phyloP scores from a whole-genome alignment of 495 filamentous ascomycete genomes.

The Choiromyces venosus region DNA sequence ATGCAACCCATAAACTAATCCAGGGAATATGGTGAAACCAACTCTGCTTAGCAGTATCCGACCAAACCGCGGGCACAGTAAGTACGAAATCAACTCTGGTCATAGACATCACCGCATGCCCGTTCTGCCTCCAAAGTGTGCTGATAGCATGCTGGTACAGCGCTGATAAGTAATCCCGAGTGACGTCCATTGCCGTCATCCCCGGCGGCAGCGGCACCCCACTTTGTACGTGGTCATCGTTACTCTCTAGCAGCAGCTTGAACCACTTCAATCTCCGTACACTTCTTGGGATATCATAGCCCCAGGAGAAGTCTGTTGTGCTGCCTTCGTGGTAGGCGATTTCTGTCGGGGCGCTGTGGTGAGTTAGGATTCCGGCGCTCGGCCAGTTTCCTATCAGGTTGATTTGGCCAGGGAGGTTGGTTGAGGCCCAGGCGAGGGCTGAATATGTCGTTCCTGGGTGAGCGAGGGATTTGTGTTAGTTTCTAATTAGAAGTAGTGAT shows the following conservation, averaged over 20 bases:
- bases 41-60: constrained; percentile 56
- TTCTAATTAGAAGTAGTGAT: not conserved
- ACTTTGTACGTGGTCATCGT: constrained; percentile 49
- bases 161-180: constrained; percentile 59
- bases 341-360: constrained; percentile 57
- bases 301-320: constrained; percentile 56
- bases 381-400: constrained; percentile 17
- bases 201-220: constrained; percentile 7
- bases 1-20: constrained; percentile 40
- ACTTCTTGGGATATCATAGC: constrained; percentile 68
- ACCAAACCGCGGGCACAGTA: constrained; percentile 73
- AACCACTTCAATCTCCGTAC: constrained; percentile 66
- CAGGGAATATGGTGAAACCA: not conserved
- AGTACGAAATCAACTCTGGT: constrained; percentile 52
- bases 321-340: constrained; percentile 50
- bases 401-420: constrained; percentile 12
- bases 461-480: not conserved
- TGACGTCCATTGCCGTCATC: constrained; percentile 18
- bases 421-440: constrained; percentile 15
- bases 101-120: constrained; percentile 55
- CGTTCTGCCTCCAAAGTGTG: constrained; percentile 58
- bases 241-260: constrained; percentile 67
- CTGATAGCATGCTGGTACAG: constrained; percentile 68
- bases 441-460: constrained; percentile 17
- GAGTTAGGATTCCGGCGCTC: constrained; percentile 8